A percentile compares a stretch with the other conserved stretches of the same genome.
These are phyloP conservation scores for Cladorrhinum samala DNA, from an alignment of 495 filamentous ascomycete genomes.

Conservation along the genomic window DNA sequence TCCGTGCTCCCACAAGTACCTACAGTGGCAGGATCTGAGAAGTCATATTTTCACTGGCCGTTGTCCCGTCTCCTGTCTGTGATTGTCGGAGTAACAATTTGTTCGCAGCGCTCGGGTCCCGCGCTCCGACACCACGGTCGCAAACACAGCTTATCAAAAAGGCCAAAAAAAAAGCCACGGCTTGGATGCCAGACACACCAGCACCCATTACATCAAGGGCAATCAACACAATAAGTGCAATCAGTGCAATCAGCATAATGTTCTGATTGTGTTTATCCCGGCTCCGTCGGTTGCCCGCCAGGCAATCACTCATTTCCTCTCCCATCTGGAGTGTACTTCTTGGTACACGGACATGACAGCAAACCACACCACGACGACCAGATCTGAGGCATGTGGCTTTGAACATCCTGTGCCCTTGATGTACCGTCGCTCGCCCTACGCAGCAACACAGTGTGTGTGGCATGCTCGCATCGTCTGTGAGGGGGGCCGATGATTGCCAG, in stretches of 20 bases:
- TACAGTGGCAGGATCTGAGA: neutral
- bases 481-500: conserved; percentile 7
- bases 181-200: neutral
- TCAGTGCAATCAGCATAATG: neutral
- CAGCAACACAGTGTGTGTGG: conserved; percentile 1
- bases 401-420: conserved; percentile 2
- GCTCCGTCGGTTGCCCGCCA: neutral
- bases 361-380: neutral
- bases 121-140: no score
- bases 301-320: neutral
- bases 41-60: neutral
- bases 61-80: neutral
- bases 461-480: conserved; percentile 12
- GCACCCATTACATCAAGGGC: neutral
- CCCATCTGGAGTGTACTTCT: neutral
- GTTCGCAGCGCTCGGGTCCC: neutral
- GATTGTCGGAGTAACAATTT: neutral
- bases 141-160: no score
- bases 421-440: conserved; percentile 1
- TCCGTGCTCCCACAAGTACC: neutral
- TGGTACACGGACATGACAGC: neutral
- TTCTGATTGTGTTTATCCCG: neutral
- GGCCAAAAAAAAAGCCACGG: neutral
- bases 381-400: conserved; percentile 5
- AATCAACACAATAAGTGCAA: neutral